Conservation (phyloP, 1,139 yeast species). For the Zygosaccharomyces sapae region DNA sequence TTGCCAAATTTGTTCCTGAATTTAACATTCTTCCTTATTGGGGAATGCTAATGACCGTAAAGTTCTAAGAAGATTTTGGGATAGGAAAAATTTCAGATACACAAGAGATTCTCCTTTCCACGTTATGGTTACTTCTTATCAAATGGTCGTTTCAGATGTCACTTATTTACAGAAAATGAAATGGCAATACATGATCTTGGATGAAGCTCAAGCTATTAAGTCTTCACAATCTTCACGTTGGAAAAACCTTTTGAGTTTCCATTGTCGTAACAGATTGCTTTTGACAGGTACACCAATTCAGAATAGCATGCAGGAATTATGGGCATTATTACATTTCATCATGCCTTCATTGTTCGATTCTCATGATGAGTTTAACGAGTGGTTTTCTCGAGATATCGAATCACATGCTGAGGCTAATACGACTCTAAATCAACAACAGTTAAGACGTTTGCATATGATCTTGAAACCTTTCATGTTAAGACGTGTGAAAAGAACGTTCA, state of each 20-base stretch:
- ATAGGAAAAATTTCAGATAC: conserved; percentile 83
- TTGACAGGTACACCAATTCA: conserved; percentile 98
- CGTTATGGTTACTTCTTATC: conserved; percentile 92
- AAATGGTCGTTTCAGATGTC: conserved; percentile 91
- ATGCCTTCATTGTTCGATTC: conserved; percentile 98
- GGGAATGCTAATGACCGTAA: conserved; percentile 95
- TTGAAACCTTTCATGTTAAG: conserved; percentile 97
- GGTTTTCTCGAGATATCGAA: conserved; percentile 98
- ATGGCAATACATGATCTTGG: conserved; percentile 98
- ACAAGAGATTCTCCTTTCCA: conserved; percentile 91
- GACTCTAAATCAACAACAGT: conserved; percentile 86
- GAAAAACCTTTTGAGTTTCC: conserved; percentile 85
- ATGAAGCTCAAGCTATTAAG: conserved; percentile 98
- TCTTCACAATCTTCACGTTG: conserved; percentile 92
- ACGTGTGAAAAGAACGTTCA: conserved; percentile 96
- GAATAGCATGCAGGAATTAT: conserved; percentile 96
- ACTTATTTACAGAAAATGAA: conserved; percentile 91
- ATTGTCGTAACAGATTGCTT: conserved; percentile 86
- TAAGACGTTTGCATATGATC: conserved; percentile 88
- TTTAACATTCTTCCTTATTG: conserved; percentile 96
- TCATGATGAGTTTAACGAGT: conserved; percentile 96
- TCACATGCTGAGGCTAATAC: conserved; percentile 95
- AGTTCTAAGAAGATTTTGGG: conserved; percentile 93
- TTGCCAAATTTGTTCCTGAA: conserved; percentile 85
- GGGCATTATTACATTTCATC: conserved; percentile 96